Base-by-base conservation (phyloP, 768 basidiomycete species). In the Clitopilus passeckerianus region DNA sequence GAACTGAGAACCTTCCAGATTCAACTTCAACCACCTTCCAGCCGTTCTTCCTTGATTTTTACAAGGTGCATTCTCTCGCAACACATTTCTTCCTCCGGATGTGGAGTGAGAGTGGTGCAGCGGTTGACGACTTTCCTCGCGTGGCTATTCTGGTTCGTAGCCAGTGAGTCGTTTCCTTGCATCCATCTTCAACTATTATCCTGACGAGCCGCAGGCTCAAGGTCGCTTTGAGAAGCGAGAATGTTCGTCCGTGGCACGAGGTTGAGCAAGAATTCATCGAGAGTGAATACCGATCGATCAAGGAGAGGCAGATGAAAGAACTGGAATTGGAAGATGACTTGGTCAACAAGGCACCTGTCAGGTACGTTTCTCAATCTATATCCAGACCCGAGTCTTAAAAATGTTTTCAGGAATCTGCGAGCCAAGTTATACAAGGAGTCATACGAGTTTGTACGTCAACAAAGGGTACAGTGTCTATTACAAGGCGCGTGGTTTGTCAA, bases 401-500 rank as follows among this genome's bases (percentile, higher is more conserved):
- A 5, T 33, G 7, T 23, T 34, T 58, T n/a, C 65, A 95, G 93
- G 57, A 93, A 91, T 69, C 75, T 97, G 46, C 86, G 92, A 18
- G 86, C 86, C 44, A 91, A 92, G 64, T 77, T 97, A 20, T 91
- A 91, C 77, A 92, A 86, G 67, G 94, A 97, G 69, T 93, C 91
- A 14, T 92, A 85, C 63, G 91, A 93, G 67, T 95, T 95, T 66
- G 90, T 97, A 20, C 81, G 88, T 43, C 87, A 90, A 68, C 94
- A 97, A 71, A 81, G 94, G 57, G 88, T 95, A 67, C 88, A 91
- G 63, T 95, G 93, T 67, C 72, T 97, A 37, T 75, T 93, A 52
- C 89, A 93, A 68, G 94, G 94, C 33, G 90, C 92, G 20, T 97
- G 94, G 94, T 95, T 97, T 71, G 83, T 91, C 62, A 93, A 89